Base-by-base conservation (phyloP, 352 stramenopile genomes). In the Globisporangium carolinianum region DNA sequence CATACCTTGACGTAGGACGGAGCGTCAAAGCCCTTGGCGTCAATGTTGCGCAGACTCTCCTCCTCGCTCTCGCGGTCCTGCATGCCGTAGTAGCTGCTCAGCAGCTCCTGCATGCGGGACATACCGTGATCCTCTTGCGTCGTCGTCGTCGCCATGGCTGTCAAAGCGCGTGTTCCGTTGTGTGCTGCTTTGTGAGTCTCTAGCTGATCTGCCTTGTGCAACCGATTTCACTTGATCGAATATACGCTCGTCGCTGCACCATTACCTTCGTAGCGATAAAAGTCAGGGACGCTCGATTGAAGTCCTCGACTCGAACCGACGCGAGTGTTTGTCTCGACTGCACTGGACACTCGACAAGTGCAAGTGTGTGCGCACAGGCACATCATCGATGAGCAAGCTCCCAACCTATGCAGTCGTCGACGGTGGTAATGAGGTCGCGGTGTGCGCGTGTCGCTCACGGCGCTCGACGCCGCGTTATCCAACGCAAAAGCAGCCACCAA, bases 61-160 rank as follows among this genome's bases (percentile, higher is more conserved):
- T 82, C 67, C 52, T 76, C 73, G 36, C 77, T 89, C 61, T 90
- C 73, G 59, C 83, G 72, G 67, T 90, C 81, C 43, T 89, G 74
- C 49, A 92, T 73, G 46, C 84, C 83, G 60, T 95, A 95, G 65
- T 95, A 95, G 72, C 77, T 91, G 65, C 81, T 91, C 66, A 95
- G 75, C 58, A 95, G 73, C 71, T 95, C 83, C 71, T 95, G 79
- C 83, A 95, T 93, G 76, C 83, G 85, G 52, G 75, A 69, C 70
- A 92, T 85, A 58, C 79, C 79, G 53, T 87, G 75, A 51, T 82
- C 72, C 32, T 76, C 75, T 64, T 78, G 72, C 74, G 62, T 59
- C 51, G 51, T 58, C 51, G 51, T 58, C 17, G 12, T 60, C 47
- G 61, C 57, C 37, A 56, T 46, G 15, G 11, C 17, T 37, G 47